phyloP scores from a whole-genome alignment of 1,284 basidiomycete genomes.

The Apiotrichum laibachii region DNA sequence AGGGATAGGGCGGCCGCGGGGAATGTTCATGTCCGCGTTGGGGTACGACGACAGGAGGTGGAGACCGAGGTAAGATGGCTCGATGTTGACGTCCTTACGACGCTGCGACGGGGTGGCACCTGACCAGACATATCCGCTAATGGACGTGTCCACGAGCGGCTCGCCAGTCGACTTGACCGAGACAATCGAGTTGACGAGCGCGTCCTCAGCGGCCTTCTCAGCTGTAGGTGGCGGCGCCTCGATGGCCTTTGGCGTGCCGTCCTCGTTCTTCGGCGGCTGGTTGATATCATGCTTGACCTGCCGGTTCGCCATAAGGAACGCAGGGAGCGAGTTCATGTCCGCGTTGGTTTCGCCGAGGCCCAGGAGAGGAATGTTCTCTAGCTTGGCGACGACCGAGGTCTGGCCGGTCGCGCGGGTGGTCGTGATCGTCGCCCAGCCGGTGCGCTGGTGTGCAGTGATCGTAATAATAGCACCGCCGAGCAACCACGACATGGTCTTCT shows the following conservation, averaged over 20 bases:
- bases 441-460: slow-evolving; percentile 67
- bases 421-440: slow-evolving; percentile 87
- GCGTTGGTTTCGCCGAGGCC: slow-evolving; percentile 77
- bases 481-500: slow-evolving; percentile 72
- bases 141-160: slow-evolving; percentile 24
- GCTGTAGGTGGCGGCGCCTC: background rate
- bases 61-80: slow-evolving; percentile 82
- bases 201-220: background rate
- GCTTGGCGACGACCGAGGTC: slow-evolving; percentile 75
- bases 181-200: slow-evolving; percentile 10
- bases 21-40: slow-evolving; percentile 49
- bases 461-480: slow-evolving; percentile 84
- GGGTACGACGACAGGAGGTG: slow-evolving; percentile 79
- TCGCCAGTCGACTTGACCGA: slow-evolving; percentile 9
- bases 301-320: slow-evolving; percentile 70
- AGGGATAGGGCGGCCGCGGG: slow-evolving; percentile 52
- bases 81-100: slow-evolving; percentile 76
- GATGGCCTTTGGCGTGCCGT: background rate
- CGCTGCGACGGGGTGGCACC: slow-evolving; percentile 78
- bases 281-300: slow-evolving; percentile 37
- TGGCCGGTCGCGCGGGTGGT: slow-evolving; percentile 86
- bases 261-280: background rate
- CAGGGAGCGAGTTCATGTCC: slow-evolving; percentile 66
- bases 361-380: slow-evolving; percentile 85
- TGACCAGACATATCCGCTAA: slow-evolving; percentile 69